Evolutionary conservation across 345 rosid species (phyloP).

Genomic region (Moricandia arvensis): DNA sequence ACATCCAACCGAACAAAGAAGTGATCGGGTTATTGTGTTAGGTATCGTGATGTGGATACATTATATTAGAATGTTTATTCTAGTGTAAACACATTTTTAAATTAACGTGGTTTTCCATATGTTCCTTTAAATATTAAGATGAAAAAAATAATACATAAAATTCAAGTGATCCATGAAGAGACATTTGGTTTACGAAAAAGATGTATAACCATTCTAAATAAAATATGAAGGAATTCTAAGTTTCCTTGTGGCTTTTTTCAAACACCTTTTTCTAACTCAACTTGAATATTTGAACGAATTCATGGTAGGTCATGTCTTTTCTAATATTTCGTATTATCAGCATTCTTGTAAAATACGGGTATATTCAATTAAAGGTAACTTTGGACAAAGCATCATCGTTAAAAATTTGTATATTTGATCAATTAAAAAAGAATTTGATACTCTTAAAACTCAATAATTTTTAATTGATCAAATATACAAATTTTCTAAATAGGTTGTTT

Average conservation of each 20-base stretch:
- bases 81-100: neutral
- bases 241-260: neutral
- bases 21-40: constrained; percentile 2
- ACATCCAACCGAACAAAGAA: neutral
- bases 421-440: too few relatives aligned
- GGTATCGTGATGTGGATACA: constrained; percentile 1
- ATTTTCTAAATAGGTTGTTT: too few relatives aligned
- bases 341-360: too few relatives aligned
- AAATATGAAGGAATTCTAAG: neutral
- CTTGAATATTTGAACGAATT: neutral
- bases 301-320: too few relatives aligned
- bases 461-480: too few relatives aligned
- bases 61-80: neutral
- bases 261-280: neutral
- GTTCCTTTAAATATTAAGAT: neutral
- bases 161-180: neutral
- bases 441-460: too few relatives aligned
- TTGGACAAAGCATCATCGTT: too few relatives aligned
- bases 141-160: neutral
- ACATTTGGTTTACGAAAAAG: neutral
- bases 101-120: neutral
- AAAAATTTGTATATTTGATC: too few relatives aligned
- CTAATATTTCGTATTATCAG: too few relatives aligned
- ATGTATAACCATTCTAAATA: neutral
- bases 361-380: too few relatives aligned